Conservation (phyloP, 148 eudicot species). For the Nepenthes mirabilis region DNA sequence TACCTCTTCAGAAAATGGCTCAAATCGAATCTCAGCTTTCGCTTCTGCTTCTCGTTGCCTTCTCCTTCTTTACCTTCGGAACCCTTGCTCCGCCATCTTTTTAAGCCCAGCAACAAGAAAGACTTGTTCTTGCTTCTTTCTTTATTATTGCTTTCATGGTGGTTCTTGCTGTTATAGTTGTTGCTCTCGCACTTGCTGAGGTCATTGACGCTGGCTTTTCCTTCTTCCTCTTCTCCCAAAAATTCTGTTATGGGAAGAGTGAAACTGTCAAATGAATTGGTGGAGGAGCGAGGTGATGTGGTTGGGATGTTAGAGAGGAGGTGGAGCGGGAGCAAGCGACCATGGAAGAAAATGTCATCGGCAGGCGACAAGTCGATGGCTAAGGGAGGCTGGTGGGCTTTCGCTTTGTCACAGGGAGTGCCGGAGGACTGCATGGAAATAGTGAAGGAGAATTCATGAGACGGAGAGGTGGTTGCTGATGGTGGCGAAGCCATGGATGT, state of each 20-base stretch:
- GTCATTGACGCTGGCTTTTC: not conserved
- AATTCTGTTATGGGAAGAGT: slow-evolving; percentile 32
- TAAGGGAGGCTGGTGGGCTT: slow-evolving; percentile 2
- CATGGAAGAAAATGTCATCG: slow-evolving; percentile 71
- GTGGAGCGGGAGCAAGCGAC: slow-evolving; percentile 66
- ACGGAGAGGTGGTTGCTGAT: slow-evolving; percentile 26
- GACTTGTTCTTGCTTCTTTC: slow-evolving; percentile 33
- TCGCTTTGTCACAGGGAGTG: not conserved
- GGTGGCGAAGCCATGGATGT: not conserved
- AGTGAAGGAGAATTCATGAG: slow-evolving; percentile 41
- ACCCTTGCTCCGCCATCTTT: slow-evolving; percentile 16
- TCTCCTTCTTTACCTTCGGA: not conserved
- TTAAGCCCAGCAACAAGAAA: slow-evolving; percentile 43
- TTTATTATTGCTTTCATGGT: not conserved
- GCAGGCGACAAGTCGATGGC: slow-evolving; percentile 63
- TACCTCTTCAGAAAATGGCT: slow-evolving; percentile 40
- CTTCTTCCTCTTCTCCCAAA: not conserved
- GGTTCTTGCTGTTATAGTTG: not conserved
- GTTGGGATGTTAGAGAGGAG: slow-evolving; percentile 39
- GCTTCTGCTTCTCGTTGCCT: slow-evolving; percentile 7
- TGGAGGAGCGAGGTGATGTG: slow-evolving; percentile 49
- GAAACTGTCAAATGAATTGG: slow-evolving; percentile 42
- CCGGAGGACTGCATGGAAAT: slow-evolving; percentile 14
- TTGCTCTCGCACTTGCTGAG: not conserved
- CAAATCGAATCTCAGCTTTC: slow-evolving; percentile 35